Conservation (phyloP, 1,284 basidiomycete species). For the Volvariella surrecta region DNA sequence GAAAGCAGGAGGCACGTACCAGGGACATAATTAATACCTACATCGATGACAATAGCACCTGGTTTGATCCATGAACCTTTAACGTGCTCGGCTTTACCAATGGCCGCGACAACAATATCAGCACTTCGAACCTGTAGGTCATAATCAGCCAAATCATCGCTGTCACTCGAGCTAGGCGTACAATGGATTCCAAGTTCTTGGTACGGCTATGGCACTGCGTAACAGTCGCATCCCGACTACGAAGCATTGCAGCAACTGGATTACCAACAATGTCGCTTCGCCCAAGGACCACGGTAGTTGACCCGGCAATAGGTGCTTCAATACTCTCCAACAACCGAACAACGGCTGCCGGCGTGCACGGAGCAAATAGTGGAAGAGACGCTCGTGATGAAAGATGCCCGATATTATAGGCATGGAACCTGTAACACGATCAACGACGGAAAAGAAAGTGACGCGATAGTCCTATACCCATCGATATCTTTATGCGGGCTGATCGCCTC, state of each 20-base stretch:
- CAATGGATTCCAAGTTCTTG: slow-evolving; percentile 71
- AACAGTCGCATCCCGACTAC: slow-evolving; percentile 90
- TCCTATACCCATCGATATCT: slow-evolving; percentile 87
- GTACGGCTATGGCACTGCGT: slow-evolving; percentile 96
- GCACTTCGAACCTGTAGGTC: slow-evolving; percentile 71
- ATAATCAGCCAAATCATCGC: neutral
- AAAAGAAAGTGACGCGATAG: slow-evolving; percentile 4
- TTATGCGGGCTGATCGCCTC: slow-evolving; percentile 93
- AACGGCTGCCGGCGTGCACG: slow-evolving; percentile 94
- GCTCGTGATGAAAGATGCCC: slow-evolving; percentile 91
- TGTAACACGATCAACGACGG: slow-evolving; percentile 18
- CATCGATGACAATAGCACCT: slow-evolving; percentile 91
- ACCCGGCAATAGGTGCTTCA: slow-evolving; percentile 65
- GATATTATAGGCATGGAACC: slow-evolving; percentile 99
- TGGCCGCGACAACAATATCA: slow-evolving; percentile 91
- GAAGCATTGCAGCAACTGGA: slow-evolving; percentile 87
- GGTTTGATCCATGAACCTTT: slow-evolving; percentile 95
- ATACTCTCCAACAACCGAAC: slow-evolving; percentile 87
- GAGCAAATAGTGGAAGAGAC: slow-evolving; percentile 84
- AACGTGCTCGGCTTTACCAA: slow-evolving; percentile 87
- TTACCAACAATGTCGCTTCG: slow-evolving; percentile 98
- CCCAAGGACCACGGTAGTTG: slow-evolving; percentile 89
- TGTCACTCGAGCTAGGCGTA: slow-evolving; percentile 26
- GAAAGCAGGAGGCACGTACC: slow-evolving; percentile 33
- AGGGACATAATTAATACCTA: slow-evolving; percentile 95